These are phyloP conservation scores for Fusarium napiforme DNA, from an alignment of 2,329 filamentous ascomycete genomes.

Conservation along the genomic window DNA sequence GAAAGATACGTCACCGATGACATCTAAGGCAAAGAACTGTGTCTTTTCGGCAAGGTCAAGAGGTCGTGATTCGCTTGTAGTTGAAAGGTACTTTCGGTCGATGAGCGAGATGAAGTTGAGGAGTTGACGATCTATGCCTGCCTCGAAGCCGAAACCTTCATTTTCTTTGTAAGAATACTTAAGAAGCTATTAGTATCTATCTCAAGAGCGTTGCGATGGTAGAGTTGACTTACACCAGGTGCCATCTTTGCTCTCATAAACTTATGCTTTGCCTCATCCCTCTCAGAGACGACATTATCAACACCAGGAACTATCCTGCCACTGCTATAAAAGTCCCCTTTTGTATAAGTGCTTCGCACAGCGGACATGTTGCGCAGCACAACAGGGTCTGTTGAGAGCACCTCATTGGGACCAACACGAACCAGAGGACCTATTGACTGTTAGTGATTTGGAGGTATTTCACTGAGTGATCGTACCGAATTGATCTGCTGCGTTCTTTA, in stretches of 20 bases:
- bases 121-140: constrained; percentile 54
- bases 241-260: constrained; percentile 57
- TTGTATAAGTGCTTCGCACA: constrained; percentile 52
- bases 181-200: not conserved
- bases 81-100: constrained; percentile 59
- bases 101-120: constrained; percentile 57
- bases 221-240: constrained; percentile 51
- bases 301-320: constrained; percentile 63
- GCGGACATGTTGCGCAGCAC: constrained; percentile 52
- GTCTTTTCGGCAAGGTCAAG: constrained; percentile 63
- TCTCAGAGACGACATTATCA: constrained; percentile 64
- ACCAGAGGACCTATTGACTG: constrained; percentile 48
- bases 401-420: constrained; percentile 56
- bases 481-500: constrained; percentile 40
- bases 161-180: constrained; percentile 65
- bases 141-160: constrained; percentile 54
- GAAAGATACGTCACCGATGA: constrained; percentile 64
- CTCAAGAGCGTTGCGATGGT: not conserved
- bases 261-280: constrained; percentile 60
- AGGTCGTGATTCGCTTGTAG: constrained; percentile 45
- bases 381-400: constrained; percentile 54
- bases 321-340: constrained; percentile 58
- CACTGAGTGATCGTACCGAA: constrained; percentile 33
- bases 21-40: constrained; percentile 65
- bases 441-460: not conserved